Base-by-base conservation (phyloP, 345 rosid genomes). In the Tarenaya hassleriana region DNA sequence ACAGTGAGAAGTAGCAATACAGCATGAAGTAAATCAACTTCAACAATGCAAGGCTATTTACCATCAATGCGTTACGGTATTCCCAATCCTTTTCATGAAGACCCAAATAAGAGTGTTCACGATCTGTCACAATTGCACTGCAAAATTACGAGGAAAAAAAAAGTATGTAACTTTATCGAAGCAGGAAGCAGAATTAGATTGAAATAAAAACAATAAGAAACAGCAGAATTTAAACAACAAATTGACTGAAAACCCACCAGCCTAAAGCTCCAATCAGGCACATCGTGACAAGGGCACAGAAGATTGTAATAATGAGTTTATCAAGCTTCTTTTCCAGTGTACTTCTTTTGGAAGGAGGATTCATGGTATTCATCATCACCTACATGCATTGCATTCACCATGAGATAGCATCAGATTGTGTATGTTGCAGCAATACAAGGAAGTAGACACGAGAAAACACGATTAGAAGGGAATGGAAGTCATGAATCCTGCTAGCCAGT, bases 291-390 rank as follows among this genome's bases (percentile, higher is more conserved):
- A 94, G 96, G 68, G 92, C 81, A 57, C 79, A 80, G 60, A 94
- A 87, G 33, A 94, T 89, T 24, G 81, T 53, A 35, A 94, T 91
- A 56, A 94, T 94, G 59, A 88, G 99, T 79, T 84, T 88, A 81
- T 94, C 99, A 58, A 94, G 97, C 72, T 88, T 94, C 80, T 94
- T 86, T 74, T 94, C 99, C 61, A 94, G 65, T 27, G 99, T 94
- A 73, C 99, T 94, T 73, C 99, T 80, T 73, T 94, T 94, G 47
- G 97, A 94, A 70, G 99, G 99, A 69, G 92, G 88, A 57, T 94
- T 94, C 99, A 88, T 86, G 35, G 99, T 79, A 72, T 94, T 94
- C 99, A 94, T 94, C 97, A 94, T 94, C 61, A 94, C 97, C 99
- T 88, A 77, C 58, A 69, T 39, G 63, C 48, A 41, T 55, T 32